Conservation (phyloP, 2,329 filamentous ascomycete genomes). For the Coleophoma cylindrospora region DNA sequence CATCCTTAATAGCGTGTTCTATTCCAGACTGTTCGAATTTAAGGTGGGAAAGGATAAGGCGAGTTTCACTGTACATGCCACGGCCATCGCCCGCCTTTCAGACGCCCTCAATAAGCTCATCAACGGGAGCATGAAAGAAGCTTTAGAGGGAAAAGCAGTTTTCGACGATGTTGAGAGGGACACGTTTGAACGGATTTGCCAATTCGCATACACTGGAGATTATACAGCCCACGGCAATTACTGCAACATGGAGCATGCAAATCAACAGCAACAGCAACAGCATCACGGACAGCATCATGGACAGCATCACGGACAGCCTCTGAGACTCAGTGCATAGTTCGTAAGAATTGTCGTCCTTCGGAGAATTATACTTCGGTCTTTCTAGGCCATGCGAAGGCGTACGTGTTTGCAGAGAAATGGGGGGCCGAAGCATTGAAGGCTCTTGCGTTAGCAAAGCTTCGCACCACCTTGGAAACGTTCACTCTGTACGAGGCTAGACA, state of each 20-base stretch:
- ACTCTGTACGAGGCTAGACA: conserved; percentile 4
- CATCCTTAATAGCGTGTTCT: conserved; percentile 5
- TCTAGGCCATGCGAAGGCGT: conserved; percentile 13
- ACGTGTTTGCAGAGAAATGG: conserved; percentile 15
- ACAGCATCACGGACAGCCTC: conserved; percentile 4
- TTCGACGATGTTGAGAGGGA: conserved; percentile 14
- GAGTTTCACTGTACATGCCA: conserved; percentile 9
- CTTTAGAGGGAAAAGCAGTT: conserved; percentile 9
- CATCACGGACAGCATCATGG: conserved; percentile 3
- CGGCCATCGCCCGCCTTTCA: conserved; percentile 13
- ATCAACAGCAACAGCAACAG: too few relatives aligned
- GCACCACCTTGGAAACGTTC: conserved; percentile 9
- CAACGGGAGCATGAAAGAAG: conserved; percentile 13
- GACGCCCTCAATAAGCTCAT: conserved; percentile 13
- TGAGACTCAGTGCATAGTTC: conserved; percentile 9
- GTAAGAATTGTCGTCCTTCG: conserved; percentile 8
- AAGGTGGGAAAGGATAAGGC: conserved; percentile 9
- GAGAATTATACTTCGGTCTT: conserved; percentile 13
- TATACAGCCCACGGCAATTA: conserved; percentile 6
- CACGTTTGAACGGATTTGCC: conserved; percentile 13
- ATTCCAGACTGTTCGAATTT: conserved; percentile 11
- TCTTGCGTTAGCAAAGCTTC: conserved; percentile 13
- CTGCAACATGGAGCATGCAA: conserved; percentile 5
- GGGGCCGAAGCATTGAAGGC: conserved; percentile 9
- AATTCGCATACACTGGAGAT: conserved; percentile 16